phyloP scores from a whole-genome alignment of 2,329 filamentous ascomycete species.

The Calonectria naviculata region DNA sequence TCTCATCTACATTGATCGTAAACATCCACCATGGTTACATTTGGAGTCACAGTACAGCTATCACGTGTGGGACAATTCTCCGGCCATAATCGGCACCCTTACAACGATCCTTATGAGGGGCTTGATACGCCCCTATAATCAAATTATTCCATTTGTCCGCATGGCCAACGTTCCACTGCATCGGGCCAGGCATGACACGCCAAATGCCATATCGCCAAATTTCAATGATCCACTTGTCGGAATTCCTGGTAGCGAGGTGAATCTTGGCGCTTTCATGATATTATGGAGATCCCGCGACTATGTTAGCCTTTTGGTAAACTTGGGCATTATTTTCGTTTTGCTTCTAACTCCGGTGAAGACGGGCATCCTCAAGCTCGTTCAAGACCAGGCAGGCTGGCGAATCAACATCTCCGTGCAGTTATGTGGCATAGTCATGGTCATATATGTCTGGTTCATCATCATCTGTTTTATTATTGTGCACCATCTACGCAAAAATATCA shows the following conservation, averaged over 20 bases:
- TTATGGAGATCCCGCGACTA: neutral
- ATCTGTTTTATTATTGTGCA: neutral
- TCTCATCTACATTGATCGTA: neutral
- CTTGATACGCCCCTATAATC: neutral
- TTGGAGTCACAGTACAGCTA: neutral
- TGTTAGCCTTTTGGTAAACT: neutral
- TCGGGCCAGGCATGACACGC: too few species aligned
- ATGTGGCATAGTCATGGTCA: neutral
- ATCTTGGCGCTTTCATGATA: neutral
- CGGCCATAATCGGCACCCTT: neutral
- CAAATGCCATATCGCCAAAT: too few species aligned
- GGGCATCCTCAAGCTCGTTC: neutral
- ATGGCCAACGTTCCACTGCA: neutral
- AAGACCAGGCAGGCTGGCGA: neutral
- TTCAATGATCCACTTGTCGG: neutral
- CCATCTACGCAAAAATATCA: neutral
- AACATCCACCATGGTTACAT: neutral
- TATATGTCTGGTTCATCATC: neutral
- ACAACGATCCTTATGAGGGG: neutral
- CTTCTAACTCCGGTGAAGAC: neutral
- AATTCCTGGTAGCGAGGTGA: neutral
- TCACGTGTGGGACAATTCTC: neutral
- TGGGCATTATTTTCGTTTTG: neutral
- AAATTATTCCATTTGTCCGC: neutral
- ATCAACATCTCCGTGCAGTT: neutral